Evolutionary conservation across 805 yeast genomes (phyloP).

Genomic region (Metschnikowia arizonensis): DNA sequence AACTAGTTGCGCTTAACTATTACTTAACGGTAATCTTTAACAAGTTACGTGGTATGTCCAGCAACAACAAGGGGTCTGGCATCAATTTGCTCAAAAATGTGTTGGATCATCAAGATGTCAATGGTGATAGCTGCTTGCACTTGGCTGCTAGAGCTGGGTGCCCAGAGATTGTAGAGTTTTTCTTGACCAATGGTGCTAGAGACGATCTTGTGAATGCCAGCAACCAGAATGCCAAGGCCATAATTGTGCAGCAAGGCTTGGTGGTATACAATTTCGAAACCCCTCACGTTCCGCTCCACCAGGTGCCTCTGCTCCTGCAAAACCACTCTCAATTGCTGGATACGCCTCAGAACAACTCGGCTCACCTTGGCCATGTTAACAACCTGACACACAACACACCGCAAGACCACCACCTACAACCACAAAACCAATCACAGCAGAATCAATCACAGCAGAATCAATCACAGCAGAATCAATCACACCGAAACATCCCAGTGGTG

Average conservation of each 20-base stretch:
- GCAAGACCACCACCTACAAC: background rate
- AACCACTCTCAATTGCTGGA: slow-evolving; percentile 1
- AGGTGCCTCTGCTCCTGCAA: slow-evolving; percentile 1
- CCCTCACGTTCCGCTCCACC: background rate
- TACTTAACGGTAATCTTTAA: slow-evolving; percentile 74
- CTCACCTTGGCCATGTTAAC: background rate
- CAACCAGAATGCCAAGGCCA: slow-evolving; percentile 43
- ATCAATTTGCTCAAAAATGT: slow-evolving; percentile 58
- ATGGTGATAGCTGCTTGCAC: slow-evolving; percentile 85
- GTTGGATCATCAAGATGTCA: slow-evolving; percentile 70
- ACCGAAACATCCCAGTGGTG: slow-evolving; percentile 1
- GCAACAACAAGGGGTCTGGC: slow-evolving; percentile 27
- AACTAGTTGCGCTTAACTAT: slow-evolving; percentile 76
- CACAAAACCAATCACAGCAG: background rate
- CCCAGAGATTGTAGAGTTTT: slow-evolving; percentile 66
- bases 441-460: background rate
- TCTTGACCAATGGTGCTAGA: slow-evolving; percentile 81
- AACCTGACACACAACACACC: background rate
- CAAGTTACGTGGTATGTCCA: slow-evolving; percentile 52
- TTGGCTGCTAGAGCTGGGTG: slow-evolving; percentile 69
- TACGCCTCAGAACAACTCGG: background rate
- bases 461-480: background rate
- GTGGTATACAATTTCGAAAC: slow-evolving; percentile 18
- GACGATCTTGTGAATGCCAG: slow-evolving; percentile 44
- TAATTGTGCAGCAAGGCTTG: slow-evolving; percentile 38